Conservation (phyloP, 495 filamentous ascomycete genomes). For the Talaromyces liani region DNA sequence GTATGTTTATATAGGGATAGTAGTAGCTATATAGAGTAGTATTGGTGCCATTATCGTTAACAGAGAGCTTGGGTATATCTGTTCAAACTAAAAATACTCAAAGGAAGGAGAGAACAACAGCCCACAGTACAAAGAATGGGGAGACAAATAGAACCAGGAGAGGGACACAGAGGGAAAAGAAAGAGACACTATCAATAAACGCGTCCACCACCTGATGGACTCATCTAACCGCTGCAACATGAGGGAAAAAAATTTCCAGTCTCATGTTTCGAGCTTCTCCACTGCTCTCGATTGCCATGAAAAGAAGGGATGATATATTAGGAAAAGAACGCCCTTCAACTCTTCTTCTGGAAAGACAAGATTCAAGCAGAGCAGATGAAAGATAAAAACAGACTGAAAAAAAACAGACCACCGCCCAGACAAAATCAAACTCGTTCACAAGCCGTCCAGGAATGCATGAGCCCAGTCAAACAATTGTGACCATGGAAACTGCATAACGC, state of each 20-base stretch:
- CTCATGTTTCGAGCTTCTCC: neutral
- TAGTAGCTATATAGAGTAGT: neutral
- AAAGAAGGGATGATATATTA: neutral
- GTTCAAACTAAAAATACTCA: neutral
- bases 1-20: neutral
- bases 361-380: neutral
- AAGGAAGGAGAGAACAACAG: neutral
- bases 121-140: neutral
- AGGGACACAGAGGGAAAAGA: neutral
- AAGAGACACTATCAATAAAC: neutral
- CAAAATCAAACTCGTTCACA: constrained; percentile 6
- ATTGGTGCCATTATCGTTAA: neutral
- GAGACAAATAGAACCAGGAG: neutral
- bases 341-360: neutral
- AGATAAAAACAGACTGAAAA: neutral
- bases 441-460: constrained; percentile 5
- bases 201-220: neutral
- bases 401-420: neutral
- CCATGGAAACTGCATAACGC: constrained; percentile 5
- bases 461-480: neutral
- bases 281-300: neutral
- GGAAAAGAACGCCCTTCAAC: neutral
- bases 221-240: neutral
- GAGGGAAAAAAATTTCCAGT: neutral
- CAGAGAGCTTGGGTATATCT: neutral